Base-by-base conservation (phyloP, 2,329 filamentous ascomycete genomes). In the Penicillium sp. region DNA sequence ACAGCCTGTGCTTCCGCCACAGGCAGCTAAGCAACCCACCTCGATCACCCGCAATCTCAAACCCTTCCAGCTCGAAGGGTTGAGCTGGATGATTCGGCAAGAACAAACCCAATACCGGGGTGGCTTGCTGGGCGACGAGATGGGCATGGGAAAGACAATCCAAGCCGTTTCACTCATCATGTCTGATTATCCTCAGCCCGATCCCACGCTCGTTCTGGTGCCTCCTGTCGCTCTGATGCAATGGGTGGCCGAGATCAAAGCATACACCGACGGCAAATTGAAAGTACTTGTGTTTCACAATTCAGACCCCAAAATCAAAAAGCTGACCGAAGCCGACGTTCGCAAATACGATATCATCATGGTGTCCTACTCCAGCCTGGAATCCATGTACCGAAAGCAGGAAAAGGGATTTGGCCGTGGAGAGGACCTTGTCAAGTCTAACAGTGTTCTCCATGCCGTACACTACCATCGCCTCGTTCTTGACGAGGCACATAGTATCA, bases 131-230 rank as follows among this genome's bases (percentile, higher is more conserved):
- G 94, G 94, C 55, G 94, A 99, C 64, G 94, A 99, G 75, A 99
- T 99, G 94, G 94, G 94, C 6, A 89, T 99, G 76, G 94, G 94
- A 46, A 99, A 99, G 78, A 99, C 94, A 0, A 97, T 99, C 47
- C 94, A 99, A 74, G 93, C 94, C 2, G 94, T 99, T 16, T 97
- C 93, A 3, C 82, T 99, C 42, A 92, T 99, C 73, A 97, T 97
- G 94, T 97, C 93, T 1, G 92, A 97, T 70, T 97, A 90, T 66
- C 93, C 92, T 3, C 89, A 87, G 21, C 88, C 88, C 62, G 77
- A 88, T 50, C 93, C 94, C 1, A 89, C 91, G 0, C 80, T 97
- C 4, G 92, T 97, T 1, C 82, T 97, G 32, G 92, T 96, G 0
- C 93, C 93, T 0, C 93, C 93, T 0, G 93, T 97, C 39, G 93